Base-by-base conservation (phyloP, 2,329 filamentous ascomycete species). In the Xylariaceae sp. region DNA sequence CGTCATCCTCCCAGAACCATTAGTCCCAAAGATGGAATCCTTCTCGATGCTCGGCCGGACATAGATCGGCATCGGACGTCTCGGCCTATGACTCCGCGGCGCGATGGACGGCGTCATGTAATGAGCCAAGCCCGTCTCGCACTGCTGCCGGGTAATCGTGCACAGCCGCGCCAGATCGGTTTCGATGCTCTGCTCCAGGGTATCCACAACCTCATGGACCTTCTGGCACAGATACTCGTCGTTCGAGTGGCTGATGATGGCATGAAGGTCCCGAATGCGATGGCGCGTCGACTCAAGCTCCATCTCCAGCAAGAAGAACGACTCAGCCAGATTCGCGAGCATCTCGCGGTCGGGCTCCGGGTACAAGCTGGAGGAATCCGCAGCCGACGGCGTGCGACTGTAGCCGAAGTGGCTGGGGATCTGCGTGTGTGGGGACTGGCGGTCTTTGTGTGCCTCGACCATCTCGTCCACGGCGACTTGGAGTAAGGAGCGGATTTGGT, bases 231-330 rank as follows among this genome's bases (percentile, higher is more conserved):
- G 11, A 8, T 18, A 17, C 4, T 52, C 56, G 11, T 48, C 41
- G 5, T 49, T 44, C n/a, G 50, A 17, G 11, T 39, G 35, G 13
- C 51, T 48, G 11, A 54, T 11, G 7, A 35, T 34, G 11, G 47
- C 18, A 8, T 48, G 57, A 4, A 59, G 52, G n/a, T 59, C 45
- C 17, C 13, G 23, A 30, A 59, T 37, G 11, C 57, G 52, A 9
- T 55, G 45, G 52, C 53, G 51, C 10, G 52, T 59, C 10, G 18
- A 2, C 9, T 30, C 10, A 13, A 59, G 15, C 35, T 55, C 57
- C 18, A 51, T 51, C 15, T 55, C 52, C 10, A 59, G 52, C 10
- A 59, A 15, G 45, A 51, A 55, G 35, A 55, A 55, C 1, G 52
- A 55, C 7, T 37, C 49, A 13, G 45, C 13, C 7, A 45, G 23